These are phyloP conservation scores for Talaromyces pinophilus DNA, from an alignment of 2,329 filamentous ascomycete genomes.

Conservation along the genomic window DNA sequence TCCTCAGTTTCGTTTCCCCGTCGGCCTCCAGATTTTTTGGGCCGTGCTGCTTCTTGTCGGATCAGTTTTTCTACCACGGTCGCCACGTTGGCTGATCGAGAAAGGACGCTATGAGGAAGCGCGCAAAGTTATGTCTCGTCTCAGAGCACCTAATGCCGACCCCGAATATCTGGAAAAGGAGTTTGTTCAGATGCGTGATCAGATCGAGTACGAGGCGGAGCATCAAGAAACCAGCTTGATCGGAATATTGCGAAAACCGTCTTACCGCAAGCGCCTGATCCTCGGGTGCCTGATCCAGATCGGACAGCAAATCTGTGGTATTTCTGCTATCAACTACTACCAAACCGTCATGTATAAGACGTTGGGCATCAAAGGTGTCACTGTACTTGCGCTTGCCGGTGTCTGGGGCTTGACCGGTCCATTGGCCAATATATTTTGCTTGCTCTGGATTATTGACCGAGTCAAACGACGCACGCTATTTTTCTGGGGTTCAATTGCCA, in stretches of 20 bases:
- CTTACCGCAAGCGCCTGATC: background rate
- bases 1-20: background rate
- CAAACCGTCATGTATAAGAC: background rate
- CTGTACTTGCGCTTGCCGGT: background rate
- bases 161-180: conserved; percentile 1
- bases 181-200: background rate
- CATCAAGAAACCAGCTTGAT: background rate
- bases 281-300: background rate
- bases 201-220: background rate
- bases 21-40: background rate
- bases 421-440: background rate
- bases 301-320: background rate
- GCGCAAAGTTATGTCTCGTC: background rate
- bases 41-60: background rate
- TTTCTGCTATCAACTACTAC: background rate
- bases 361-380: background rate
- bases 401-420: background rate
- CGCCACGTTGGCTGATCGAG: background rate
- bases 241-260: background rate
- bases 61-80: background rate
- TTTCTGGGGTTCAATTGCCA: background rate
- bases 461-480: background rate
- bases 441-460: background rate
- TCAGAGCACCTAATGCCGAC: background rate
- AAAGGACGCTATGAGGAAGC: background rate